phyloP scores from a whole-genome alignment of 2,329 filamentous ascomycete genomes.

The Penicillium sp. region DNA sequence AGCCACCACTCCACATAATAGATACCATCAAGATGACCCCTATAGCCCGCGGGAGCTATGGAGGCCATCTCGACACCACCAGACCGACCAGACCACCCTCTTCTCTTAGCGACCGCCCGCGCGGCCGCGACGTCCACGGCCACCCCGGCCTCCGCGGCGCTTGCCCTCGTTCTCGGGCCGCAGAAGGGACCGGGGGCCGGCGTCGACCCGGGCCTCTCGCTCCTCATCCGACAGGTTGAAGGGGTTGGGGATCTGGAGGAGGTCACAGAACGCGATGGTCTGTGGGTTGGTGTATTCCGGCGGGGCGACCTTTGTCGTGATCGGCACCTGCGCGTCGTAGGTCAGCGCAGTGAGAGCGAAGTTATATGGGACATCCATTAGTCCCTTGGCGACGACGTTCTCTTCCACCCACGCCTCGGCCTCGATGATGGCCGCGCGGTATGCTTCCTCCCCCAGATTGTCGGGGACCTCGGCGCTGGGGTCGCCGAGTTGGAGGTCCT shows the following conservation, averaged over 20 bases:
- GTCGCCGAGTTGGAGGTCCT: slow-evolving; percentile 63
- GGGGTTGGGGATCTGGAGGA: slow-evolving; percentile 73
- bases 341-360: slow-evolving; percentile 74
- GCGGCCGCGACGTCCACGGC: slow-evolving; percentile 20
- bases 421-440: slow-evolving; percentile 64
- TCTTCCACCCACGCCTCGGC: slow-evolving; percentile 78
- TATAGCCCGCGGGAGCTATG: neutral
- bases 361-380: slow-evolving; percentile 70
- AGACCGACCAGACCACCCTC: neutral
- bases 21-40: neutral
- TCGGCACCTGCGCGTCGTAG: slow-evolving; percentile 58
- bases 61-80: neutral
- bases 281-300: slow-evolving; percentile 82
- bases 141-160: slow-evolving; percentile 18
- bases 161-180: too few relatives aligned
- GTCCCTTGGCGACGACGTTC: slow-evolving; percentile 62
- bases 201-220: slow-evolving; percentile 56
- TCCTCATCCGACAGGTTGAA: slow-evolving; percentile 74
- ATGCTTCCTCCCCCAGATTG: slow-evolving; percentile 67
- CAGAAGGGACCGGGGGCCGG: too few relatives aligned
- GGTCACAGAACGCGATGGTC: slow-evolving; percentile 73
- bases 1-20: neutral
- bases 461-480: slow-evolving; percentile 52
- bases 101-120: too few relatives aligned
- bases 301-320: slow-evolving; percentile 60